Percentiles rank a stretch among this genome's conserved stretches.
Evolutionary conservation across 129 eudicot species (phyloP).

Genomic region (Tagetes patula): DNA sequence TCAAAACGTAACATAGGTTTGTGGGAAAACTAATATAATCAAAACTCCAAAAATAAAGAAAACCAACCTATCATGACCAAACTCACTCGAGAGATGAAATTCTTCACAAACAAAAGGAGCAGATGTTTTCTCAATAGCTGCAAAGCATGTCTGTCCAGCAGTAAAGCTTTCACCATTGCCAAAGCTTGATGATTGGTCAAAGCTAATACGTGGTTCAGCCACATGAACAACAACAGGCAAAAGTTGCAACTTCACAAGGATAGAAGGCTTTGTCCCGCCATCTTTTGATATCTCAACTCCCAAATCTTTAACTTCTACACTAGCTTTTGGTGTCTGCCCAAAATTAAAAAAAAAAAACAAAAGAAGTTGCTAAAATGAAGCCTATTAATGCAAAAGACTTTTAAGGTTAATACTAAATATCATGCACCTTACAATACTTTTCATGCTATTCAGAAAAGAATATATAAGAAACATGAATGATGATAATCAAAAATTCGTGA

Average conservation of each 20-base stretch:
- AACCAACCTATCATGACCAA: conserved; percentile 87
- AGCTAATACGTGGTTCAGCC: conserved; percentile 52
- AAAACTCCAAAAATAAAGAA: conserved; percentile 5
- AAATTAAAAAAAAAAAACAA: conserved; percentile 28
- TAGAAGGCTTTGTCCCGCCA: conserved; percentile 69
- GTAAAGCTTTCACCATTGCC: conserved; percentile 44
- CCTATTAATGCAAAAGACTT: conserved; percentile 20
- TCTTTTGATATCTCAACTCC: conserved; percentile 77
- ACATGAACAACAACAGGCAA: conserved; percentile 65
- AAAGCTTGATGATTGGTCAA: conserved; percentile 51
- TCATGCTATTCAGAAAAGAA: conserved; percentile 4
- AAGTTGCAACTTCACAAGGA: conserved; percentile 78
- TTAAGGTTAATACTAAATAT: not conserved
- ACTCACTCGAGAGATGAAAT: conserved; percentile 75
- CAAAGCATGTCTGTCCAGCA: conserved; percentile 45
- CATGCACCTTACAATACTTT: not conserved
- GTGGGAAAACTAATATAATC: not conserved
- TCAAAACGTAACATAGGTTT: conserved; percentile 1
- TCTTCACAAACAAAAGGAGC: conserved; percentile 91
- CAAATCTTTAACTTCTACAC: conserved; percentile 78
- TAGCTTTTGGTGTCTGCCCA: conserved; percentile 83
- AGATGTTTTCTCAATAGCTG: conserved; percentile 48
- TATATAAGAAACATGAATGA: not conserved
- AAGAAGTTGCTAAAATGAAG: conserved; percentile 20
- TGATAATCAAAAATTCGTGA: not conserved